Conservation (phyloP, 345 rosid genomes). For the Brassica napus region Da-Ae NC_063442.1:30336001-30336500, state of each 20-base stretch:
- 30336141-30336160: conserved; percentile 45
- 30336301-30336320: background rate
- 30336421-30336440: background rate
- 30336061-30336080: conserved; percentile 61
- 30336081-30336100: conserved; percentile 52
- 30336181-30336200: conserved; percentile 34
- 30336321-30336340: background rate
- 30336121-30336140: conserved; percentile 66
- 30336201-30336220: conserved; percentile 15
- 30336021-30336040: conserved; percentile 80
- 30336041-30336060: conserved; percentile 69
- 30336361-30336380: conserved; percentile 23
- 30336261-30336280: conserved; percentile 2
- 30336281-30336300: conserved; percentile 14
- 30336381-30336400: conserved; percentile 30
- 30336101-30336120: conserved; percentile 50
- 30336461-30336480: conserved; percentile 51
- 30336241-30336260: background rate
- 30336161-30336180: conserved; percentile 38
- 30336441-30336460: background rate
- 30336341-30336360: conserved; percentile 21
- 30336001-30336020: conserved; percentile 58
- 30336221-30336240: background rate
- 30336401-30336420: conserved; percentile 6
- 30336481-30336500: conserved; percentile 67